A percentile compares a stretch with the other conserved stretches of the same genome.
Conservation (phyloP, 106 monocot species). For the Dactylorhiza incarnata region DNA sequence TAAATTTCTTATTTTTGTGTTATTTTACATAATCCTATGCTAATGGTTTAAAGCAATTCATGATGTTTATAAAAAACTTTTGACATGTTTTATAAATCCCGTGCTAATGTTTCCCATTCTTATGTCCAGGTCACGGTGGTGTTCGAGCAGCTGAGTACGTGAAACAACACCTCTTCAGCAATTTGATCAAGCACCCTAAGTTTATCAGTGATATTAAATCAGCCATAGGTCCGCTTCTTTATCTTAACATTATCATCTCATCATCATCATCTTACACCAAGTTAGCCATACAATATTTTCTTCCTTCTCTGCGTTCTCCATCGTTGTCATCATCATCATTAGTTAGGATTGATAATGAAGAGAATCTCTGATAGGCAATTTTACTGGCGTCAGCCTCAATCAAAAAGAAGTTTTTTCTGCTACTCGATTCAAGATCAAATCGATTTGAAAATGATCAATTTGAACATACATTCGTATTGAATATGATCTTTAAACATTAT, state of each 20-base stretch:
- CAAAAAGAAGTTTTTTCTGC: too few relatives aligned
- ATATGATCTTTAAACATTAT: too few relatives aligned
- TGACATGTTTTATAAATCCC: neutral
- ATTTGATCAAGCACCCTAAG: conserved; percentile 65
- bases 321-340: neutral
- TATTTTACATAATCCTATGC: neutral
- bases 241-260: neutral
- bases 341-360: neutral
- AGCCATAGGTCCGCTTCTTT: conserved; percentile 43
- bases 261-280: neutral
- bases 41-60: neutral
- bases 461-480: too few relatives aligned
- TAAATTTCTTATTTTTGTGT: neutral
- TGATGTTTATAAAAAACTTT: neutral
- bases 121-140: conserved; percentile 55
- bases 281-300: neutral
- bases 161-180: conserved; percentile 63
- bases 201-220: conserved; percentile 60
- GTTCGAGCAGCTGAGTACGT: conserved; percentile 67
- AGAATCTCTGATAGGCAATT: too few relatives aligned
- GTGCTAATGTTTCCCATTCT: neutral
- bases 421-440: too few relatives aligned
- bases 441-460: too few relatives aligned
- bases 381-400: too few relatives aligned
- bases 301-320: neutral